These are phyloP conservation scores for Immersiporthe knoxdaviesiana DNA, from an alignment of 2,329 filamentous ascomycete species.

Conservation along the genomic window DNA sequence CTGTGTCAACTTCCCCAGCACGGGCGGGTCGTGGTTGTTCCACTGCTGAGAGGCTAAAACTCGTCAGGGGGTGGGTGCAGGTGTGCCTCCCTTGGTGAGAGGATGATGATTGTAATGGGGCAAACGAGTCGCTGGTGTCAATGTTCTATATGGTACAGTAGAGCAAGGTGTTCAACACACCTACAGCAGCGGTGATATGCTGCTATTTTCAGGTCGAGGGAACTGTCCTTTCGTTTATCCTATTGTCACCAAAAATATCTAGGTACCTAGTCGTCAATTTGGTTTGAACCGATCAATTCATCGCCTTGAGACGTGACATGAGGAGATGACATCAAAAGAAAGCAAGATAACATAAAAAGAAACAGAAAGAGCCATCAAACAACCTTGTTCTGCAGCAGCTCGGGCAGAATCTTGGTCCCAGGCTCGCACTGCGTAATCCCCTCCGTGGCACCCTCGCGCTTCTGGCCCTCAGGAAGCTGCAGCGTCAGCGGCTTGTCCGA, in stretches of 20 bases:
- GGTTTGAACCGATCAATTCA: too few species aligned
- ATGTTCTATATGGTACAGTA: too few species aligned
- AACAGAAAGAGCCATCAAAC: neutral
- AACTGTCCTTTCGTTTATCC: neutral
- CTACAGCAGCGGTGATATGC: too few species aligned
- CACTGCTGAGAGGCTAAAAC: neutral
- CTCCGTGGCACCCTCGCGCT: slow-evolving; percentile 38
- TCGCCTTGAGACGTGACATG: too few species aligned
- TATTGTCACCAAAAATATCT: too few species aligned
- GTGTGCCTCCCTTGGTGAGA: neutral
- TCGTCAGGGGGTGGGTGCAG: neutral
- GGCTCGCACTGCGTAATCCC: slow-evolving; percentile 33
- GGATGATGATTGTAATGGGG: neutral
- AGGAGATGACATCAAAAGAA: too few species aligned
- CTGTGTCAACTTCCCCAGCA: neutral
- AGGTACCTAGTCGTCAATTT: too few species aligned
- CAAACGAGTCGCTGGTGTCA: neutral
- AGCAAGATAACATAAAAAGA: too few species aligned
- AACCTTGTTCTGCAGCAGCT: slow-evolving; percentile 39
- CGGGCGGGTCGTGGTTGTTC: slow-evolving; percentile 4
- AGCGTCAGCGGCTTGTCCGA: slow-evolving; percentile 48
- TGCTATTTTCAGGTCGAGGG: too few species aligned
- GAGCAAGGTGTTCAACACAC: too few species aligned
- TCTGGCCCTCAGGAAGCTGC: slow-evolving; percentile 42
- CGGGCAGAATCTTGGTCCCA: slow-evolving; percentile 43